These are phyloP conservation scores for Candida tammaniensis DNA, from an alignment of 805 yeast species.

Conservation along the genomic window DNA sequence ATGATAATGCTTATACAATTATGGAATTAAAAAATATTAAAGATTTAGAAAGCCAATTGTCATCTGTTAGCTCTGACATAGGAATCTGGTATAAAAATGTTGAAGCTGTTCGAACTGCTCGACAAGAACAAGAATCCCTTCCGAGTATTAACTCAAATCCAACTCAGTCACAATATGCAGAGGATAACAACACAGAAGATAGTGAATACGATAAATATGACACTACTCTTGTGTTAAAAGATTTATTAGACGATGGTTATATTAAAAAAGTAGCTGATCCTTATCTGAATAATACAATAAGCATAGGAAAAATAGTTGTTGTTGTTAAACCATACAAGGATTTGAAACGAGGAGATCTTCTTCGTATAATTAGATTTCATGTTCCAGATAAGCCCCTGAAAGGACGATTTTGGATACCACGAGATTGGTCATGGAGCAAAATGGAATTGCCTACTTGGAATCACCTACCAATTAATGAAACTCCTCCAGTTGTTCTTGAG, in stretches of 20 bases:
- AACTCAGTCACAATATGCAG: too few relatives aligned
- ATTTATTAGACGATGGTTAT: constrained; percentile 16
- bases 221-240: constrained; percentile 26
- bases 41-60: constrained; percentile 3
- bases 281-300: constrained; percentile 21
- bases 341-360: constrained; percentile 30
- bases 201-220: constrained; percentile 22
- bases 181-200: not conserved
- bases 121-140: too few relatives aligned
- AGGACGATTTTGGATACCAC: too few relatives aligned
- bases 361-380: constrained; percentile 26
- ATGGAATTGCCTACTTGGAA: too few relatives aligned
- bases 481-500: too few relatives aligned
- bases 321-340: constrained; percentile 26
- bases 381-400: constrained; percentile 9
- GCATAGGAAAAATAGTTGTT: constrained; percentile 31
- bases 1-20: constrained; percentile 4
- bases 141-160: too few relatives aligned
- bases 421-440: too few relatives aligned
- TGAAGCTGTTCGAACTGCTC: too few relatives aligned
- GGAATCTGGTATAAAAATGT: too few relatives aligned
- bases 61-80: too few relatives aligned
- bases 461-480: too few relatives aligned
- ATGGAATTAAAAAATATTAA: not conserved
- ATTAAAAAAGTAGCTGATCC: constrained; percentile 28